phyloP scores from a whole-genome alignment of 1,284 basidiomycete genomes.

The Ustilago cynodontis region DNA sequence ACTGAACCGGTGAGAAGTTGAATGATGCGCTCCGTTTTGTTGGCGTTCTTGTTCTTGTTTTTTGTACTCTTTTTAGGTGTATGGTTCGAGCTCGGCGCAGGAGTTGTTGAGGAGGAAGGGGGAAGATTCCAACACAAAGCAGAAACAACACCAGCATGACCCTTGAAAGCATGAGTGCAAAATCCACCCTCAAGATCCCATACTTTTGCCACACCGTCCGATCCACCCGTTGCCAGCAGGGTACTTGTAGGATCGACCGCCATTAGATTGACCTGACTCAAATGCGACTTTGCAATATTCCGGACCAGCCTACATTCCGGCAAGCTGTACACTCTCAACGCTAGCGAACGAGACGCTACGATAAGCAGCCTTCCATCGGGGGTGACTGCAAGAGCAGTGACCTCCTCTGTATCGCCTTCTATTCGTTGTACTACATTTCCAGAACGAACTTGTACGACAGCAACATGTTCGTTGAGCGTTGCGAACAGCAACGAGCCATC shows the following conservation, averaged over 20 bases:
- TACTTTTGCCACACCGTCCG: slow-evolving; percentile 95
- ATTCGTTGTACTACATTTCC: slow-evolving; percentile 76
- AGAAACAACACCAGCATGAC: slow-evolving; percentile 93
- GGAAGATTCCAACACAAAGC: slow-evolving; percentile 87
- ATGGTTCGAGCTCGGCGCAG: not conserved
- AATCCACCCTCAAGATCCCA: slow-evolving; percentile 91
- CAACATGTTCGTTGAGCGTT: slow-evolving; percentile 85
- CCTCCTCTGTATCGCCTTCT: slow-evolving; percentile 71
- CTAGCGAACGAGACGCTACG: slow-evolving; percentile 72
- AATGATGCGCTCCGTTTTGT: slow-evolving; percentile 73
- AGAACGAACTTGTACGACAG: slow-evolving; percentile 82
- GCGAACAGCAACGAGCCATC: slow-evolving; percentile 86
- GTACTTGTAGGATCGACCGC: slow-evolving; percentile 85
- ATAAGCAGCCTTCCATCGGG: slow-evolving; percentile 70
- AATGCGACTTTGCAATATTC: slow-evolving; percentile 84
- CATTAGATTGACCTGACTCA: slow-evolving; percentile 88
- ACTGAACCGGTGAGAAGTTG: slow-evolving; percentile 88
- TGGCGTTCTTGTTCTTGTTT: slow-evolving; percentile 18
- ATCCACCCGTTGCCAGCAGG: slow-evolving; percentile 92
- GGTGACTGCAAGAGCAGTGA: slow-evolving; percentile 72
- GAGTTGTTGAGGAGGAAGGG: slow-evolving; percentile 72
- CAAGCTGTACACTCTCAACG: slow-evolving; percentile 73
- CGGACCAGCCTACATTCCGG: slow-evolving; percentile 74
- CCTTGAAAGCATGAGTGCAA: slow-evolving; percentile 91
- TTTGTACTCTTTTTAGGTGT: slow-evolving; percentile 20